Evolutionary conservation across 108 stramenopile species (phyloP), one percentile per base, ranked within the genome.

Genomic region (Discostella pseudostelligera): DNA sequence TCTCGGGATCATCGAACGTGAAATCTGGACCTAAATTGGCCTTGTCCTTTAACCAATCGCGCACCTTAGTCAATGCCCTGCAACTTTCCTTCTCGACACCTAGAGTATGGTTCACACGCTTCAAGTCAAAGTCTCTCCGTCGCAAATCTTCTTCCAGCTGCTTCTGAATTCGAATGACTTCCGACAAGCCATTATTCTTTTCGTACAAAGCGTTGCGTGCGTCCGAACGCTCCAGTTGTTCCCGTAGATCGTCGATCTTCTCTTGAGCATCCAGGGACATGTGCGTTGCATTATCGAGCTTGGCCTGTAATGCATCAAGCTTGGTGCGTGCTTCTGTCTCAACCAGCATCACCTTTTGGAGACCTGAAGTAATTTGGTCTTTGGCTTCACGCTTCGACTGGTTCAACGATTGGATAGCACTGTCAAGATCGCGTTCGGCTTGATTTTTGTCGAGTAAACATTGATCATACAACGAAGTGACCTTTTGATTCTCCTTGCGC

Each of bases 101-200:
- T 12, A 86, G 55, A 43, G 64, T 63, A 35, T 66, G 46, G 16
- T 56, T 67, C n/a, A 83, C 58, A 8, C 76, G 50, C 43, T 80
- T 78, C 13, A 87, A 50, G 70, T 87, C 89, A 44, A 69, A 62
- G 24, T 87, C 82, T 43, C 85, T 32, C 22, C 89, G 62, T 39
- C 73, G 56, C 45, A 84, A 56, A 46, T 92, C 91, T 36, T 82
- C 84, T 59, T 87, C 85, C 14, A 90, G 82, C 46, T 74, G 82
- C 57, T 81, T 86, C 59, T 87, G 83, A 49, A 78, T 74, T 19
- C 74, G 70, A 1, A 83, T 80, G 17, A 80, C 84, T 39, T 92
- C 85, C 39, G 62, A 54, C 47, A 90, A 65, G 4, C 87, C 91
- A 44, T 90, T 86, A 11, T 84, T 84, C 40, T 84, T 56, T 47